Percentiles rank a stretch among this genome's conserved stretches.
phyloP scores from a whole-genome alignment of 176 grass and related monocot species.

The Aegilops umbellulata region DNA sequence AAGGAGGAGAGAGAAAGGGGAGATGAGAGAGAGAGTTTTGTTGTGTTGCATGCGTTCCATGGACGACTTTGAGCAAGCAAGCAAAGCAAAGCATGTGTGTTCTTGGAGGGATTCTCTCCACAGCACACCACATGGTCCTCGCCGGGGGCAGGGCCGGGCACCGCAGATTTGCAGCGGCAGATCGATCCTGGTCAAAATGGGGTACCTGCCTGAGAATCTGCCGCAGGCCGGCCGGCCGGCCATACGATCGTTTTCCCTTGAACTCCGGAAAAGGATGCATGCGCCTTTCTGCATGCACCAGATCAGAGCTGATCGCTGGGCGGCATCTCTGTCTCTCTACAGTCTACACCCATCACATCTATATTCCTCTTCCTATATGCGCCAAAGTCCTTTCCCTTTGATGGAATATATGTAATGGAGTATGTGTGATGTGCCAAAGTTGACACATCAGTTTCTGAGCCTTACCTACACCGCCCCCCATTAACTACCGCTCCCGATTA shows the following conservation, averaged over 20 bases:
- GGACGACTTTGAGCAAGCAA: slow-evolving; percentile 25
- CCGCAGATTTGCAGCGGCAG: slow-evolving; percentile 35
- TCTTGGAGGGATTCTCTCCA: slow-evolving; percentile 25
- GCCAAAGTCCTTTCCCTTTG: neutral
- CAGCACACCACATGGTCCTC: slow-evolving; percentile 19
- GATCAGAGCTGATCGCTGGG: neutral
- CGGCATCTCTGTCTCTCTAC: slow-evolving; percentile 12
- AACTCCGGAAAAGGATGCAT: slow-evolving; percentile 39
- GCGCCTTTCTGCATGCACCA: slow-evolving; percentile 37
- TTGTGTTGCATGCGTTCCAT: slow-evolving; percentile 29
- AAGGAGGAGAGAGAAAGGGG: slow-evolving; percentile 19
- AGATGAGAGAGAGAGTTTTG: neutral
- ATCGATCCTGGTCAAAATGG: slow-evolving; percentile 45
- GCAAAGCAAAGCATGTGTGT: slow-evolving; percentile 2
- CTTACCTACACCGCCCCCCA: slow-evolving; percentile 14
- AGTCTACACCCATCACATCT: neutral
- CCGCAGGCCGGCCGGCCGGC: slow-evolving; percentile 10
- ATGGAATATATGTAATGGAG: neutral
- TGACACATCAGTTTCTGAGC: slow-evolving; percentile 23
- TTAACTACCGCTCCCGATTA: neutral
- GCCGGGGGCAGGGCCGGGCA: neutral
- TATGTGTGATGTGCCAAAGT: neutral
- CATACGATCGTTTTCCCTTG: slow-evolving; percentile 1
- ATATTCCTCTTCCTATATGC: neutral
- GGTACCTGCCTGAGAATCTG: slow-evolving; percentile 39